phyloP scores from a whole-genome alignment of 495 filamentous ascomycete species.

The Platismatia glauca region DNA sequence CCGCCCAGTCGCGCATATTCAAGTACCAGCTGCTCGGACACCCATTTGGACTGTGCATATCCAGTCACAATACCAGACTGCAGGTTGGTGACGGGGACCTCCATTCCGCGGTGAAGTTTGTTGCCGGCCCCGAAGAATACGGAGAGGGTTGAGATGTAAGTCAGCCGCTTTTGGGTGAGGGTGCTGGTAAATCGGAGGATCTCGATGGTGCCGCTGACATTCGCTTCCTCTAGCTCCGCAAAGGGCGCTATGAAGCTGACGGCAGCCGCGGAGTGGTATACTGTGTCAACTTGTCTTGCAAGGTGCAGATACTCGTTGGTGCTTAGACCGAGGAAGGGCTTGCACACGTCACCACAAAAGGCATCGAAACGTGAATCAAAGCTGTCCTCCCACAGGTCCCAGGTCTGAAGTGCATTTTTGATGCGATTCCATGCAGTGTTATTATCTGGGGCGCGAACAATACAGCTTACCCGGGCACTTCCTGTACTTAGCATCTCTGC shows the following conservation, averaged over 20 bases:
- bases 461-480: background rate
- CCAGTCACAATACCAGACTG: slow-evolving; percentile 51
- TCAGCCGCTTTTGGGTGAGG: slow-evolving; percentile 40
- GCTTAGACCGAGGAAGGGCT: slow-evolving; percentile 1
- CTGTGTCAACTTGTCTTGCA: slow-evolving; percentile 3
- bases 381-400: background rate
- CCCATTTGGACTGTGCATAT: slow-evolving; percentile 60
- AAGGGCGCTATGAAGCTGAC: slow-evolving; percentile 64
- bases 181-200: slow-evolving; percentile 51
- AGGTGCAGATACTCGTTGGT: background rate
- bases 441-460: slow-evolving; percentile 1
- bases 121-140: slow-evolving; percentile 50
- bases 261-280: slow-evolving; percentile 49
- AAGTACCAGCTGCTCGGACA: slow-evolving; percentile 56
- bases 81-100: slow-evolving; percentile 51
- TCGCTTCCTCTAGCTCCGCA: slow-evolving; percentile 49
- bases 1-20: slow-evolving; percentile 27
- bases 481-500: background rate
- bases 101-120: slow-evolving; percentile 48
- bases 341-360: background rate
- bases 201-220: slow-evolving; percentile 54
- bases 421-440: background rate
- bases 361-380: background rate
- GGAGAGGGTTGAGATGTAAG: slow-evolving; percentile 62
- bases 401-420: background rate